Evolutionary conservation across 2,329 filamentous ascomycete genomes (phyloP).

Genomic region (Mycosphaerella sp.): DNA sequence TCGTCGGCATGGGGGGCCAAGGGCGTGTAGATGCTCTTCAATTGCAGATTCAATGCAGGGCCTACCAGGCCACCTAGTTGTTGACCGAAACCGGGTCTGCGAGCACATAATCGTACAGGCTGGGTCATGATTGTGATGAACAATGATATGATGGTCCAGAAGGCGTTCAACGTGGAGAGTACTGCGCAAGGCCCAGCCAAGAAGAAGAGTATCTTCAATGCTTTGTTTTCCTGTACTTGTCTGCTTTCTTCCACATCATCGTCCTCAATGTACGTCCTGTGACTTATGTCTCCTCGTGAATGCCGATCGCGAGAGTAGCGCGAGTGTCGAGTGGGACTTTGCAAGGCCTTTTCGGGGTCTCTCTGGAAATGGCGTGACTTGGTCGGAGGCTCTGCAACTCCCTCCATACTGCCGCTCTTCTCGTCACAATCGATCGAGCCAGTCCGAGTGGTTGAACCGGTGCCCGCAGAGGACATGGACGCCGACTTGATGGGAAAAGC

Average conservation of each 20-base stretch:
- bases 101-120: constrained; percentile 50
- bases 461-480: constrained; percentile 28
- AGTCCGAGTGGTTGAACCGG: constrained; percentile 15
- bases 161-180: constrained; percentile 47
- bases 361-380: constrained; percentile 11
- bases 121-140: constrained; percentile 47
- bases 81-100: constrained; percentile 42
- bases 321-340: constrained; percentile 15
- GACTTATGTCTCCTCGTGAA: constrained; percentile 6
- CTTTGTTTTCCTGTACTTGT: constrained; percentile 38
- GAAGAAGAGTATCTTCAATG: constrained; percentile 45
- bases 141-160: constrained; percentile 50
- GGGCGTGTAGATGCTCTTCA: constrained; percentile 44
- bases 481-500: constrained; percentile 21
- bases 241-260: constrained; percentile 36
- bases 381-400: constrained; percentile 14
- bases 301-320: constrained; percentile 11
- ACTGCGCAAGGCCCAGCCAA: constrained; percentile 50
- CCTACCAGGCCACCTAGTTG: constrained; percentile 49
- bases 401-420: constrained; percentile 20
- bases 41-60: constrained; percentile 48
- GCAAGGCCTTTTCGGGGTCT: constrained; percentile 26
- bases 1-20: constrained; percentile 29
- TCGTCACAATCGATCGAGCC: constrained; percentile 29
- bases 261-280: constrained; percentile 24